These are phyloP conservation scores for Candida sithepensis DNA, from an alignment of 805 yeast species.

Conservation along the genomic window DNA sequence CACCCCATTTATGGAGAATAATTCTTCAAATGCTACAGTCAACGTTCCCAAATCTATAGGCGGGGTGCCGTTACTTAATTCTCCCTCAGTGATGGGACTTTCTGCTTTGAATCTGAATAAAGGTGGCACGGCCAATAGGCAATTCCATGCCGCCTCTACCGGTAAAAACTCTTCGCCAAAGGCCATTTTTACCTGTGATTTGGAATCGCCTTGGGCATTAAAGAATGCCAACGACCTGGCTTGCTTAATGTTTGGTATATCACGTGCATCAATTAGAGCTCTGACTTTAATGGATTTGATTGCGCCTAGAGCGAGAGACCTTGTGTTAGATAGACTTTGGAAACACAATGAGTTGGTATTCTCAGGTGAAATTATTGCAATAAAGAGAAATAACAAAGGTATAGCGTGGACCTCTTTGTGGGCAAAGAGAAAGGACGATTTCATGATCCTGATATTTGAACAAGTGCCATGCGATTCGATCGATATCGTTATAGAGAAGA, in stretches of 20 bases:
- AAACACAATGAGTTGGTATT: slow-evolving; percentile 50
- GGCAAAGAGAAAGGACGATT: slow-evolving; percentile 73
- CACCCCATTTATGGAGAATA: slow-evolving; percentile 55
- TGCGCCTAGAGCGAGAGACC: slow-evolving; percentile 70
- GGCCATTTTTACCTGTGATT: slow-evolving; percentile 78
- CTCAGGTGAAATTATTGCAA: slow-evolving; percentile 83
- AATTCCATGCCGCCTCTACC: slow-evolving; percentile 60
- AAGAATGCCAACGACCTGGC: slow-evolving; percentile 89
- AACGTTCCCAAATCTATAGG: slow-evolving; percentile 15
- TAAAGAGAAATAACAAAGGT: slow-evolving; percentile 60
- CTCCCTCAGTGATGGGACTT: slow-evolving; percentile 26
- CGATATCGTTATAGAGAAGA: slow-evolving; percentile 48
- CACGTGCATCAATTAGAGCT: slow-evolving; percentile 57
- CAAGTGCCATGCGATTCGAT: slow-evolving; percentile 74
- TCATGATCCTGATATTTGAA: slow-evolving; percentile 81
- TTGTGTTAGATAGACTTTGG: slow-evolving; percentile 56
- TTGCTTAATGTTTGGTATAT: slow-evolving; percentile 79
- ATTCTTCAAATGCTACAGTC: slow-evolving; percentile 8
- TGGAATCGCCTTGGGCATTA: slow-evolving; percentile 72
- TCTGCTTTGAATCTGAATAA: slow-evolving; percentile 13
- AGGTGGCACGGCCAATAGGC: slow-evolving; percentile 12
- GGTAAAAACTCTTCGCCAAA: slow-evolving; percentile 72
- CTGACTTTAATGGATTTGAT: slow-evolving; percentile 71
- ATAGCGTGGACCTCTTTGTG: slow-evolving; percentile 85
- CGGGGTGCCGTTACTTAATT: slow-evolving; percentile 22